phyloP scores from a whole-genome alignment of 2,329 filamentous ascomycete genomes.

The Microascus cirrosus region DNA sequence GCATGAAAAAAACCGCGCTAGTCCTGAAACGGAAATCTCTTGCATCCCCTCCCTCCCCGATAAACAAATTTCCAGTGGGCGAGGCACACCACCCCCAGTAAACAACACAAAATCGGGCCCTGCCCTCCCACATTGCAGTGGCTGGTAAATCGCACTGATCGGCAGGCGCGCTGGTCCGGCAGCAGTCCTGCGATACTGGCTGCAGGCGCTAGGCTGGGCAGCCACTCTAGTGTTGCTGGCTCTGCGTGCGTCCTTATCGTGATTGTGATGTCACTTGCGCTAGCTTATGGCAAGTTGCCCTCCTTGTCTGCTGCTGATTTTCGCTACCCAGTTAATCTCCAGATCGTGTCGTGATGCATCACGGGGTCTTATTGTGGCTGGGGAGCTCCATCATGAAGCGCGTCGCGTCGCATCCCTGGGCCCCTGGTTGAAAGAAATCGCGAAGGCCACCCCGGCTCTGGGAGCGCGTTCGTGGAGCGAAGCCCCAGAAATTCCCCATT shows the following conservation, averaged over 20 bases:
- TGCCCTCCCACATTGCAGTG: too few species aligned
- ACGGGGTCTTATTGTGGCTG: neutral
- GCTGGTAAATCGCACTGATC: too few species aligned
- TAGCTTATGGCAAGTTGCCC: neutral
- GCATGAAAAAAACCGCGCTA: conserved; percentile 6
- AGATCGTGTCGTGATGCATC: neutral
- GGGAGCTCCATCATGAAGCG: neutral
- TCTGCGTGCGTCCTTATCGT: too few species aligned
- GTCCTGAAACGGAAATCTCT: conserved; percentile 12
- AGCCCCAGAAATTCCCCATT: conserved; percentile 5
- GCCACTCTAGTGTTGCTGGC: too few species aligned
- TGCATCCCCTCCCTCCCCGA: neutral
- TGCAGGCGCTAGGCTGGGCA: too few species aligned
- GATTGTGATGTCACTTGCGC: too few species aligned
- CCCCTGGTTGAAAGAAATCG: neutral
- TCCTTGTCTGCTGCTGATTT: neutral
- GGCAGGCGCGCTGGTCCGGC: too few species aligned
- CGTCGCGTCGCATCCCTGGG: neutral
- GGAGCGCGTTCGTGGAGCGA: neutral
- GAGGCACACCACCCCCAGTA: neutral
- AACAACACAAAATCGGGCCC: neutral
- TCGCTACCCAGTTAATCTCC: neutral
- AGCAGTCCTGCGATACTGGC: too few species aligned
- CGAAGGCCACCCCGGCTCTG: neutral
- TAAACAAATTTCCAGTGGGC: neutral